Conservation (phyloP, 1,139 yeast genomes). For the Wickerhamomyces sp. region DNA sequence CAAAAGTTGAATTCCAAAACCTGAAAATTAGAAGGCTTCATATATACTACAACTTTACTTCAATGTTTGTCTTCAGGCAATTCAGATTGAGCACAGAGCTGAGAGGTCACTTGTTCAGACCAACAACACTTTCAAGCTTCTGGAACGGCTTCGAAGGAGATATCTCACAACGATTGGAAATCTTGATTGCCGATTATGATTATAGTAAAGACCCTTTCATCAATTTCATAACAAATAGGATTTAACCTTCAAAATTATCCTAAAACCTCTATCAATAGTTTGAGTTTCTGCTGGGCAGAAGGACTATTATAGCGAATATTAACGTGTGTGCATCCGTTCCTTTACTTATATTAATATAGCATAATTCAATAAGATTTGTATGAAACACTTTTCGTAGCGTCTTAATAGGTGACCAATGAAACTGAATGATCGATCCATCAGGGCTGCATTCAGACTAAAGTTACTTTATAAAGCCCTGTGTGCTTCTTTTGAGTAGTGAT, state of each 20-base stretch:
- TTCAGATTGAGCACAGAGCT: conserved; percentile 5
- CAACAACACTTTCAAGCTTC: conserved; percentile 8
- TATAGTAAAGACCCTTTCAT: conserved; percentile 17
- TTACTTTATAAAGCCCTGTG: too few relatives aligned
- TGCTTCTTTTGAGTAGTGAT: too few relatives aligned
- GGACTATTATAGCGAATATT: background rate
- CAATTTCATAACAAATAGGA: conserved; percentile 9
- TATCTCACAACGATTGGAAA: conserved; percentile 7
- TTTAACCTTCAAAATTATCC: background rate
- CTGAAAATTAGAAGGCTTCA: conserved; percentile 15
- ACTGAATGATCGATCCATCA: too few relatives aligned
- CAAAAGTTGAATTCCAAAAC: conserved; percentile 8
- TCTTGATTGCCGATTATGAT: conserved; percentile 8
- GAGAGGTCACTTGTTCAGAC: conserved; percentile 2
- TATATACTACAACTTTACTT: conserved; percentile 14
- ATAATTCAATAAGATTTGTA: too few relatives aligned
- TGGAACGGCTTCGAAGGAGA: conserved; percentile 16
- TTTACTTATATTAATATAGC: too few relatives aligned
- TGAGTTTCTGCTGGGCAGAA: background rate
- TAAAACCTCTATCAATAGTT: background rate
- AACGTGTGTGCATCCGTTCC: too few relatives aligned
- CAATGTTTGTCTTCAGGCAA: conserved; percentile 9
- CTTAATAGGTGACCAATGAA: too few relatives aligned
- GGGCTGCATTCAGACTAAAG: too few relatives aligned
- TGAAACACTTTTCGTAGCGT: too few relatives aligned